A percentile compares a stretch with the other conserved stretches of the same genome.
Evolutionary conservation across 139 green algal species (phyloP).

Genomic region (Closterium sp.): DNA sequence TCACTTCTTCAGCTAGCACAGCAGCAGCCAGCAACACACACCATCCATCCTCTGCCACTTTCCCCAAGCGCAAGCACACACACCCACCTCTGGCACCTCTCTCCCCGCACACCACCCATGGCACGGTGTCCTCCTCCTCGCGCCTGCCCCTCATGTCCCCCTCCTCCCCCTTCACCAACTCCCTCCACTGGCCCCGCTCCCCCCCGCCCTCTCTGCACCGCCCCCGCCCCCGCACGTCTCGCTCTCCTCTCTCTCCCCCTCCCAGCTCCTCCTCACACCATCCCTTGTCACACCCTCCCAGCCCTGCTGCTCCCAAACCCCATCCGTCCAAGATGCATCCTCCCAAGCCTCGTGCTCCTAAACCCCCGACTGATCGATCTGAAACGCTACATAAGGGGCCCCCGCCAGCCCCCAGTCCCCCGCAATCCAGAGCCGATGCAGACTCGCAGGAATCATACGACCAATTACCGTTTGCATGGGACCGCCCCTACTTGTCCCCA

Average conservation of each 20-base stretch:
- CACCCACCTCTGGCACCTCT: neutral
- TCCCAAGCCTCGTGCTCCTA: neutral
- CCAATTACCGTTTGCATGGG: neutral
- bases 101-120: neutral
- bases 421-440: neutral
- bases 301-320: neutral
- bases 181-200: neutral
- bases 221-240: neutral
- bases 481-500: neutral
- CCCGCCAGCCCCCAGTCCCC: neutral
- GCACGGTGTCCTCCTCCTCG: neutral
- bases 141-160: neutral
- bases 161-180: neutral
- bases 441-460: neutral
- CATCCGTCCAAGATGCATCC: neutral
- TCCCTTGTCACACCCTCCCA: neutral
- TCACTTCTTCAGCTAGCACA: neutral
- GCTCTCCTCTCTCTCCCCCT: neutral
- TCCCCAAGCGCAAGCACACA: neutral
- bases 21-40: neutral
- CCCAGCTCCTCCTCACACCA: neutral
- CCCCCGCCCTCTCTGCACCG: neutral
- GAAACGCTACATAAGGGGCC: neutral
- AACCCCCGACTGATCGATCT: neutral
- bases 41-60: neutral